phyloP scores from a whole-genome alignment of 192 early-diverging fungal species.

The Coemansia sp. region DNA sequence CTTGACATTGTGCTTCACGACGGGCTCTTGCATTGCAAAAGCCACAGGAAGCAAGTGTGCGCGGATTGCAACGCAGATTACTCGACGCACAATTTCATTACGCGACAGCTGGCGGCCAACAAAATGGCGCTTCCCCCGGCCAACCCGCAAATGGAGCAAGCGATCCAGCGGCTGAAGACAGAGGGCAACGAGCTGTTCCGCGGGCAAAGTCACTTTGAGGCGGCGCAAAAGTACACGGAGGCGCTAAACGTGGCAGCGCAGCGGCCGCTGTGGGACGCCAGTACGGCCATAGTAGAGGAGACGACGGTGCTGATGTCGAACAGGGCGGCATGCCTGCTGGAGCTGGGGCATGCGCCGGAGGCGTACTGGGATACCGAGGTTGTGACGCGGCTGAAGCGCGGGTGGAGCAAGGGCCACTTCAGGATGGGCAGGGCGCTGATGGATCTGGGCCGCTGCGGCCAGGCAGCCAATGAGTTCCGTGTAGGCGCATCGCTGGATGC shows the following conservation, averaged over 20 bases:
- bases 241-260: conserved; percentile 80
- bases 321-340: conserved; percentile 67
- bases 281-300: conserved; percentile 66
- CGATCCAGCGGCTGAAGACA: conserved; percentile 62
- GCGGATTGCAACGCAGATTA: conserved; percentile 64
- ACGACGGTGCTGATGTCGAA: conserved; percentile 67
- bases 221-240: conserved; percentile 84
- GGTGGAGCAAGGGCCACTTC: conserved; percentile 77
- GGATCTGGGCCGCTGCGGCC: conserved; percentile 75
- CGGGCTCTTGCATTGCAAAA: conserved; percentile 65
- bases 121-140: conserved; percentile 70
- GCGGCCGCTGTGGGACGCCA: conserved; percentile 76
- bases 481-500: conserved; percentile 77
- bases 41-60: conserved; percentile 67
- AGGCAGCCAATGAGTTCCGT: conserved; percentile 82
- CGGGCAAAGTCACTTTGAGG: conserved; percentile 76
- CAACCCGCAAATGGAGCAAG: conserved; percentile 61
- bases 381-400: conserved; percentile 66
- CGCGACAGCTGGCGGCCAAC: conserved; percentile 63
- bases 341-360: conserved; percentile 64
- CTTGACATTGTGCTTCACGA: conserved; percentile 23
- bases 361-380: conserved; percentile 74
- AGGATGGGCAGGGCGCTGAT: conserved; percentile 83
- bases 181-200: conserved; percentile 90
- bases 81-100: conserved; percentile 65